A percentile compares a stretch with the other conserved stretches of the same genome.
Conservation (phyloP, 495 filamentous ascomycete species). For the Daldinia vernicosa region DNA sequence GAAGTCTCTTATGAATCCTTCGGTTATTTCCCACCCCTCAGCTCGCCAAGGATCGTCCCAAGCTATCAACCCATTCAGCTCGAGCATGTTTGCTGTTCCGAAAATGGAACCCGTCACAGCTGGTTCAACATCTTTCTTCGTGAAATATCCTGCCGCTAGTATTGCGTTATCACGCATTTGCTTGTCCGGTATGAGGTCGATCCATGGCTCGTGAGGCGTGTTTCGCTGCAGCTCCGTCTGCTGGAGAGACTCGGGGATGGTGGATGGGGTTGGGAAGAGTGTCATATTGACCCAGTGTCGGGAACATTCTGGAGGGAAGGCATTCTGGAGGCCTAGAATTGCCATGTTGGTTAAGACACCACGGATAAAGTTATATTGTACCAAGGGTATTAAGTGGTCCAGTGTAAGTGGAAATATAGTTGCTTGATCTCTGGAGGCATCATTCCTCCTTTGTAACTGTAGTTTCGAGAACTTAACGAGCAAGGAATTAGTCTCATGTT, state of each 20-base stretch:
- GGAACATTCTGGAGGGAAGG: conserved; percentile 31
- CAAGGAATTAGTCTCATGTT: background rate
- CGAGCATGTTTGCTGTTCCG: conserved; percentile 13
- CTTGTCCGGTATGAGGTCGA: conserved; percentile 63
- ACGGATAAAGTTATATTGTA: conserved; percentile 52
- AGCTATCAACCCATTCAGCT: conserved; percentile 49
- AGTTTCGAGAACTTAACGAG: background rate
- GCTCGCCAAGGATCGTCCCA: conserved; percentile 58
- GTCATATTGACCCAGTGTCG: conserved; percentile 23
- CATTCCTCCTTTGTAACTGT: background rate
- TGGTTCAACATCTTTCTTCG: conserved; percentile 57
- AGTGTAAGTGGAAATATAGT: conserved; percentile 42
- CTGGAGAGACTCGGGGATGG: conserved; percentile 53
- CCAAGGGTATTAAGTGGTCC: conserved; percentile 47
- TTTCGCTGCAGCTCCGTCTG: conserved; percentile 58
- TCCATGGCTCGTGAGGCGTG: conserved; percentile 60
- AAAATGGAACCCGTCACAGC: conserved; percentile 44
- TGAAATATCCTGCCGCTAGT: conserved; percentile 49
- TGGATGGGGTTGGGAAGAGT: conserved; percentile 30
- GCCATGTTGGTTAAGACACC: conserved; percentile 47
- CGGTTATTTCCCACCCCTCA: conserved; percentile 56
- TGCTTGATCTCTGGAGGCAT: background rate
- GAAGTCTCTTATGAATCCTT: conserved; percentile 55
- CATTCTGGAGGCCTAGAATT: conserved; percentile 25
- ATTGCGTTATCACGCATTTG: conserved; percentile 63